Conservation (phyloP, 768 basidiomycete genomes). For the Boletus speciosus region DNA sequence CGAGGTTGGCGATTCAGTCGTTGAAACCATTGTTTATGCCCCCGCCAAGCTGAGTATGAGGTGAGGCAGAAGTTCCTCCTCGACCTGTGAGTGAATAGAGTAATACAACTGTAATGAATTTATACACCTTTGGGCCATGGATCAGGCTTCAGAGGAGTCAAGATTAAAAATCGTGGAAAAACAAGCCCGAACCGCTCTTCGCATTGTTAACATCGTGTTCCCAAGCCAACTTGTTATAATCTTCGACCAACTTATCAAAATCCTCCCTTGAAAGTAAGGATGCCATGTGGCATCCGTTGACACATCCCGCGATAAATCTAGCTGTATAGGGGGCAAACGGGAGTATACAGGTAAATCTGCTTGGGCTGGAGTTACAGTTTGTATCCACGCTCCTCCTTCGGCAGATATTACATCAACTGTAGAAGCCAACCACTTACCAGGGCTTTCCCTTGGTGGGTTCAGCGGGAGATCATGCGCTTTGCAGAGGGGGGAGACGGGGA, state of each 20-base stretch:
- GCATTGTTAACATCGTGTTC: too few relatives aligned
- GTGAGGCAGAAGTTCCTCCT: neutral
- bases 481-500: neutral
- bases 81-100: neutral
- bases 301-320: too few relatives aligned
- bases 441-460: neutral
- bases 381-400: neutral
- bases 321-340: too few relatives aligned
- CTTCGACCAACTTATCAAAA: neutral
- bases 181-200: neutral
- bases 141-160: too few relatives aligned
- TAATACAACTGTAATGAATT: neutral
- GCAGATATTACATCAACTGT: neutral
- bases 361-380: neutral
- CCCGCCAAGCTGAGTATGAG: slow-evolving; percentile 14
- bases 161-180: too few relatives aligned
- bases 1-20: slow-evolving; percentile 26
- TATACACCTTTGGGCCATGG: neutral
- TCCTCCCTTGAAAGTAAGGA: neutral
- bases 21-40: slow-evolving; percentile 25
- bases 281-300: neutral
- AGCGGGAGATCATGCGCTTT: neutral
- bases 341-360: neutral
- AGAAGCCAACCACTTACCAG: neutral
- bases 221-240: neutral